Evolutionary conservation across 1,284 basidiomycete genomes (phyloP).

Genomic region (Dichomitus squalens): DNA sequence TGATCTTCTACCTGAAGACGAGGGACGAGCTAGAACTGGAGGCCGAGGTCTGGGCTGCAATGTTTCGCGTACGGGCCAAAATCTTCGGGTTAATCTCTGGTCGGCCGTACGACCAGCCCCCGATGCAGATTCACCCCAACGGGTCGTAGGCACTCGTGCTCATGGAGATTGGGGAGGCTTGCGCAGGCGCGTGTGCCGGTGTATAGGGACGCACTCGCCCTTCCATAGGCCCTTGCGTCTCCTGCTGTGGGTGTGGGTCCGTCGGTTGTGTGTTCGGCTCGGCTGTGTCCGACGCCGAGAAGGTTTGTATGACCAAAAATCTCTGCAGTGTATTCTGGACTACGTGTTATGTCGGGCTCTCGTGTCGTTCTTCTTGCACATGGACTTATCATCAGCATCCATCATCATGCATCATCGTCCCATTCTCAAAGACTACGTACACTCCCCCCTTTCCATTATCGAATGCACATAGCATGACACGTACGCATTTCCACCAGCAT

Average conservation of each 20-base stretch:
- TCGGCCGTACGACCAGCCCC: slow-evolving; percentile 7
- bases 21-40: slow-evolving; percentile 13
- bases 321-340: slow-evolving; percentile 27
- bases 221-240: neutral
- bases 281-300: neutral
- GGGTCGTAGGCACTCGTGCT: slow-evolving; percentile 1
- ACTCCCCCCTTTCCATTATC: neutral
- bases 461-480: slow-evolving; percentile 3
- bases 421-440: slow-evolving; percentile 16
- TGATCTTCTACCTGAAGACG: slow-evolving; percentile 15
- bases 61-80: slow-evolving; percentile 18
- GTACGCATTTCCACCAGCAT: slow-evolving; percentile 2
- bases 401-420: slow-evolving; percentile 25
- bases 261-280: neutral
- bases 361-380: slow-evolving; percentile 28
- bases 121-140: neutral
- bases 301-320: slow-evolving; percentile 30
- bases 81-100: slow-evolving; percentile 15
- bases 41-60: slow-evolving; percentile 9
- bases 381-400: slow-evolving; percentile 30
- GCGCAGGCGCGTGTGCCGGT: neutral
- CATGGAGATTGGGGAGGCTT: neutral
- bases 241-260: neutral
- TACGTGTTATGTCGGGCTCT: slow-evolving; percentile 24
- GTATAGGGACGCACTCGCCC: neutral